phyloP scores from a whole-genome alignment of 495 filamentous ascomycete genomes.

The Eremomyces bilateralis region DNA sequence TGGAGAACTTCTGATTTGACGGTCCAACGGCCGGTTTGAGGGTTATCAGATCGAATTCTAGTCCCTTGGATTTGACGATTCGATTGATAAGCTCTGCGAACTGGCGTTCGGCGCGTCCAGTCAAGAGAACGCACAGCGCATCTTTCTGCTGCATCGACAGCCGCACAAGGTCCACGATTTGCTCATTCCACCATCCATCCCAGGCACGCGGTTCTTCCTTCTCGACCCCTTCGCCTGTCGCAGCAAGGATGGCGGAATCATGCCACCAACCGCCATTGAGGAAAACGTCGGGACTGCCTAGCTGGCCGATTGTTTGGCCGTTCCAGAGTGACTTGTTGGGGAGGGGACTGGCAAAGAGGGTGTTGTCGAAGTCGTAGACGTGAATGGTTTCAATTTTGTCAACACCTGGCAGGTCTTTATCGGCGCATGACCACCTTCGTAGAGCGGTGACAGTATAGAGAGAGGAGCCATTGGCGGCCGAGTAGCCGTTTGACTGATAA shows the following conservation, averaged over 20 bases:
- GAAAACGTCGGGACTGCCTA: conserved; percentile 56
- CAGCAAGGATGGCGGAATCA: conserved; percentile 60
- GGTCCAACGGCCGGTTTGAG: conserved; percentile 75
- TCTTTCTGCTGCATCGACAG: conserved; percentile 76
- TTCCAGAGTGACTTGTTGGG: conserved; percentile 85
- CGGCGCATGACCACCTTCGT: conserved; percentile 58
- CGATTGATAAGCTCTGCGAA: conserved; percentile 66
- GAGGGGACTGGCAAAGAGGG: conserved; percentile 72
- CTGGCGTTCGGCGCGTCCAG: conserved; percentile 56
- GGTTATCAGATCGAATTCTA: conserved; percentile 75
- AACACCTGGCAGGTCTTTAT: conserved; percentile 50
- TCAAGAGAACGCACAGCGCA: conserved; percentile 68
- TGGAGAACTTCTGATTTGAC: conserved; percentile 46
- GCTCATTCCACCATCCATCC: conserved; percentile 96
- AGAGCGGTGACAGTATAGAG: conserved; percentile 37
- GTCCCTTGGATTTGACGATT: conserved; percentile 53
- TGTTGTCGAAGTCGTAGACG: conserved; percentile 98
- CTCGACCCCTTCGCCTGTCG: conserved; percentile 67
- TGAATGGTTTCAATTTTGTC: conserved; percentile 61
- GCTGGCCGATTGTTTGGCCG: conserved; percentile 43
- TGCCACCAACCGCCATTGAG: conserved; percentile 95
- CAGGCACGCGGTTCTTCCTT: conserved; percentile 67
- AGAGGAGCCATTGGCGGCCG: too few relatives aligned
- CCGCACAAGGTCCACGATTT: conserved; percentile 59
- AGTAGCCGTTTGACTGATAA: too few relatives aligned